Evolutionary conservation across 2,329 filamentous ascomycete genomes (phyloP).

Genomic region (Arthroderma sp.): DNA sequence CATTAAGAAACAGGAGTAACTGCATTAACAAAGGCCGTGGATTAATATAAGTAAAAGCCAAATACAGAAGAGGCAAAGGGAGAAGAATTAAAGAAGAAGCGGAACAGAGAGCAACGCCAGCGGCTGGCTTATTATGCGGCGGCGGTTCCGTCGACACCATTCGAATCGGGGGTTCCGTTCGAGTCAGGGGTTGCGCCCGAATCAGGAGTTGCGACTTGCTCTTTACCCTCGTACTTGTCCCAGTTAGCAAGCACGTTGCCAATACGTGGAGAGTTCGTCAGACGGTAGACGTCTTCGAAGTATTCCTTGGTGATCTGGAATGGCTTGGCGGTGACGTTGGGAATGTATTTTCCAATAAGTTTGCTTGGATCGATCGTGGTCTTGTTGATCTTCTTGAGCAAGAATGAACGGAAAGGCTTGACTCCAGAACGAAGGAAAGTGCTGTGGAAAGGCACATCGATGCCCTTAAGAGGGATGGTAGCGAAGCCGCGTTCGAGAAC

Average conservation of each 20-base stretch:
- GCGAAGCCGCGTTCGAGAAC: constrained; percentile 90
- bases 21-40: too few species aligned
- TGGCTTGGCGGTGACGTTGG: constrained; percentile 91
- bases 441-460: constrained; percentile 98
- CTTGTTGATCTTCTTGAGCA: constrained; percentile 99
- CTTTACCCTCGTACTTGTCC: constrained; percentile 51
- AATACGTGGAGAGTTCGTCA: constrained; percentile 63
- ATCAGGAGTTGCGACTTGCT: neutral
- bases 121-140: too few species aligned
- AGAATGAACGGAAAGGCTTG: constrained; percentile 95
- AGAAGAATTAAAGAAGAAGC: too few species aligned
- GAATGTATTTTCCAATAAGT: constrained; percentile 96
- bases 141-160: neutral
- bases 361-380: constrained; percentile 95
- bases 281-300: constrained; percentile 93
- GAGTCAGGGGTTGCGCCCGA: too few species aligned
- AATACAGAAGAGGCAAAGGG: too few species aligned
- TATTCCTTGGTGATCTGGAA: constrained; percentile 97
- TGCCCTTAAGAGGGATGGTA: constrained; percentile 90
- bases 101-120: too few species aligned
- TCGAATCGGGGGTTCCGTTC: neutral
- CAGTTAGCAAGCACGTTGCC: constrained; percentile 61
- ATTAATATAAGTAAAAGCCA: too few species aligned
- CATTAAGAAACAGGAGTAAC: too few species aligned
- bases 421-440: constrained; percentile 96